Evolutionary conservation across 2,329 filamentous ascomycete species (phyloP), one percentile per base, ranked within the genome.

Genomic region (Nigrograna mackinnonii): DNA sequence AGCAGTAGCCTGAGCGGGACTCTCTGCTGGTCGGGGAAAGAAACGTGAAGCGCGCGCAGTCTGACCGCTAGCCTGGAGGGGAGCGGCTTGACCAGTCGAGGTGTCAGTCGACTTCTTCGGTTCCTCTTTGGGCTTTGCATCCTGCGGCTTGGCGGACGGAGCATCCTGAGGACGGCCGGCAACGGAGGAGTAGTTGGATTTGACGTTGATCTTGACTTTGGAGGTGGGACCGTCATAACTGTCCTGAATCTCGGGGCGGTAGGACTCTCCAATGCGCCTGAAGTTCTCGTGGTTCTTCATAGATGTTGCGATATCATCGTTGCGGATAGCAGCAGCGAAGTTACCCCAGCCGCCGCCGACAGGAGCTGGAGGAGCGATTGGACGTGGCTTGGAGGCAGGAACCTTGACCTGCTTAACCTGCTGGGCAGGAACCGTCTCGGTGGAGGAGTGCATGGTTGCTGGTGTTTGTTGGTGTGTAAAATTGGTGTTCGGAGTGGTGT

Each of bases 1-100:
- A 2, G 38, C 21, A 2, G 57, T 43, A 31, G 55, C 35, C 35
- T 56, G 59, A 4, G 48, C 22, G n/a, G 52, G 30, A 7, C 54
- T 37, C 41, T 65, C 62, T 6, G 52, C 50, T 6, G 57, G 47
- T 13, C 64, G 54, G 30, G 67, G 66, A 37, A 70, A 70, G 57
- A 69, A 70, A 12, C 67, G 64, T 5, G 67, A 70, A 6, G 64
- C 55, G 37, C 64, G 60, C 14, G 57, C 52, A 22, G 58, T 56
- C 22, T 46, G 52, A 34, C 52, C 43, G 20, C 52, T 44, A 26
- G 65, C 52, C 35, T 60, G 64, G 9, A 57, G 45, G 35, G 55
- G 49, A 20, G 54, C 44, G 19, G 49, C 54, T 45, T 61, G 59
- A 17, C 37, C 28, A 11, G 56, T 38, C 6, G 37, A 32, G 20